A percentile compares a stretch with the other conserved stretches of the same genome.
phyloP scores from a whole-genome alignment of 495 filamentous ascomycete genomes.

The Neurospora intermedia region DNA sequence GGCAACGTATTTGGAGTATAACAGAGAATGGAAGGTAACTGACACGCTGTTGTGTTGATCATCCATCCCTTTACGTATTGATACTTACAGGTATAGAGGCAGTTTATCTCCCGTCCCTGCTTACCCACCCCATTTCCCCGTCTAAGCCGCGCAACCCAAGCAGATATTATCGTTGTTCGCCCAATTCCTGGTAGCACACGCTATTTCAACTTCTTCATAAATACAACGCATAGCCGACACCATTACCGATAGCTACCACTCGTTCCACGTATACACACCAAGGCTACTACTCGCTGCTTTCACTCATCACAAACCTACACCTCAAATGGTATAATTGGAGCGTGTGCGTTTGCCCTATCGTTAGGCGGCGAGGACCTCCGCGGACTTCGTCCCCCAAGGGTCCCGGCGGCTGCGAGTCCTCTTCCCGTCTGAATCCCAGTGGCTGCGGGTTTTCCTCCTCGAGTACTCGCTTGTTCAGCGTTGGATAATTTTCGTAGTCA shows the following conservation, averaged over 20 bases:
- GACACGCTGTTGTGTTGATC: not conserved
- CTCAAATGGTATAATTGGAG: no score
- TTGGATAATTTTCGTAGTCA: not conserved
- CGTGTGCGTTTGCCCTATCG: not conserved
- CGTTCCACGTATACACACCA: not conserved
- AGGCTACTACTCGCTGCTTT: not conserved
- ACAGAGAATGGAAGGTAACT: not conserved
- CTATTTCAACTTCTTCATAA: not conserved
- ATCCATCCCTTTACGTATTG: not conserved
- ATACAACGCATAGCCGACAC: not conserved
- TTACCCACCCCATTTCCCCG: not conserved
- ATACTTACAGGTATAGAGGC: not conserved
- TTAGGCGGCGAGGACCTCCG: not conserved
- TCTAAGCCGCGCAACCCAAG: not conserved
- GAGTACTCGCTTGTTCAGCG: not conserved
- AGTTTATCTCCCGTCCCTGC: not conserved
- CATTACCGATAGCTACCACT: not conserved
- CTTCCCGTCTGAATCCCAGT: not conserved
- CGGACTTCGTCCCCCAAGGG: not conserved
- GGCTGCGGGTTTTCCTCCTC: not conserved
- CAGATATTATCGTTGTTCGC: not conserved
- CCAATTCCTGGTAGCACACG: not conserved
- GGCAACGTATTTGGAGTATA: not conserved
- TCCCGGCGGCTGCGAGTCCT: no score
- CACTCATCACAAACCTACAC: not conserved